phyloP scores from a whole-genome alignment of 352 stramenopile species.

The Phytophthora parvispora region DNA sequence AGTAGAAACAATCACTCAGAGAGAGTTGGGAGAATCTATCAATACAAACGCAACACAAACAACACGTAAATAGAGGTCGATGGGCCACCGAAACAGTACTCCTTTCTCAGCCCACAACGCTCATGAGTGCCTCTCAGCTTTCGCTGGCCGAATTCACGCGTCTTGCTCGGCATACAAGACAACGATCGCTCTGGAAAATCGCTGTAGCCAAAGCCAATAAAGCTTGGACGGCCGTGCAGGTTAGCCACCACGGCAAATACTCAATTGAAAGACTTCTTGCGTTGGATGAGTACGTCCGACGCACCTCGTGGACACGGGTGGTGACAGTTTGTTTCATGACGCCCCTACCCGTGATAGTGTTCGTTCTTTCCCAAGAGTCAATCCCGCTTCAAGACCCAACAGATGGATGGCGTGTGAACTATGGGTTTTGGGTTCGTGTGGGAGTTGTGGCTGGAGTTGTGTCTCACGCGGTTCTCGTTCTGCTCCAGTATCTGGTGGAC shows the following conservation, averaged over 20 bases:
- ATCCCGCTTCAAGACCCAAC: slow-evolving; percentile 27
- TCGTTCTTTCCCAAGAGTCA: slow-evolving; percentile 21
- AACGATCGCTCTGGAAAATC: no score
- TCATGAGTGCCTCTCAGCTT: no score
- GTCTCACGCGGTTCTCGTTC: not conserved
- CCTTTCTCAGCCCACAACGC: no score
- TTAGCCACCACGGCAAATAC: slow-evolving; percentile 26
- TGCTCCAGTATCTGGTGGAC: slow-evolving; percentile 14
- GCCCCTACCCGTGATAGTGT: slow-evolving; percentile 17
- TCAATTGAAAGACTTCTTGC: slow-evolving; percentile 26
- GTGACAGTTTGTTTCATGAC: slow-evolving; percentile 18
- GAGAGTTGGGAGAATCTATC: no score
- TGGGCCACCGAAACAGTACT: no score
- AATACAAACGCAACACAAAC: no score
- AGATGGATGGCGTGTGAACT: slow-evolving; percentile 23
- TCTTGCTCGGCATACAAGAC: not conserved
- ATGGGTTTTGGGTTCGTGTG: slow-evolving; percentile 25
- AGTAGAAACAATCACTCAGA: no score
- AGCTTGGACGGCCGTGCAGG: slow-evolving; percentile 10
- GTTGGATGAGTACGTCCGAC: slow-evolving; percentile 22
- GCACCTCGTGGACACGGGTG: slow-evolving; percentile 6
- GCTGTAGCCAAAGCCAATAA: not conserved
- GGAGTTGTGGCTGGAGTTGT: not conserved
- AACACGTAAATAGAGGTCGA: no score
- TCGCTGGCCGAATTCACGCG: not conserved